Evolutionary conservation across 1,284 basidiomycete genomes (phyloP).

Genomic region (Ustilago vetiveriae): DNA sequence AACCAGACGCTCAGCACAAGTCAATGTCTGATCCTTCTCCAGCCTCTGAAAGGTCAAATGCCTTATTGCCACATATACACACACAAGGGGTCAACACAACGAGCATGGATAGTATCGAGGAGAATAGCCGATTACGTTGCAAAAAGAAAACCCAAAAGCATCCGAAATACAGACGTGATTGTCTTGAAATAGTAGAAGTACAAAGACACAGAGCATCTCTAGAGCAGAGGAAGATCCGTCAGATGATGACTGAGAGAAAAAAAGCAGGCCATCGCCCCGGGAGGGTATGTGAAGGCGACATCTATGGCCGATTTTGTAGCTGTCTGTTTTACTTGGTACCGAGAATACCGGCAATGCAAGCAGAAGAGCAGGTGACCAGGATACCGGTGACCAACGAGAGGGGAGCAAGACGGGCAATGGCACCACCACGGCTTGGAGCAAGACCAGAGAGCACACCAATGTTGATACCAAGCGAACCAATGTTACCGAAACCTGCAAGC

Average conservation of each 20-base stretch:
- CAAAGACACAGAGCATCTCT: background rate
- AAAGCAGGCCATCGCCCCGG: slow-evolving; percentile 6
- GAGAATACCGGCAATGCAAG: slow-evolving; percentile 68
- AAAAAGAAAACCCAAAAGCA: slow-evolving; percentile 14
- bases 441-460: slow-evolving; percentile 86
- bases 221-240: background rate
- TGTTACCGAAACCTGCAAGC: slow-evolving; percentile 88
- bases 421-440: slow-evolving; percentile 78
- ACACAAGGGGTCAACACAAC: too few relatives aligned
- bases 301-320: too few relatives aligned
- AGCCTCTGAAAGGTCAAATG: too few relatives aligned
- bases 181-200: slow-evolving; percentile 7
- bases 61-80: too few relatives aligned
- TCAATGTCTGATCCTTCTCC: too few relatives aligned
- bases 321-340: slow-evolving; percentile 28
- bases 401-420: slow-evolving; percentile 77
- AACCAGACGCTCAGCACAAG: background rate
- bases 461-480: slow-evolving; percentile 81
- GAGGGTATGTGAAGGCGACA: slow-evolving; percentile 19
- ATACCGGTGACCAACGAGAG: slow-evolving; percentile 72
- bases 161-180: slow-evolving; percentile 20
- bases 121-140: slow-evolving; percentile 15
- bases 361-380: slow-evolving; percentile 68
- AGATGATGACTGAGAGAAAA: background rate
- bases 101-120: too few relatives aligned